Evolutionary conservation across 257 asterid species (phyloP), one percentile per base, ranked within the genome.

Genomic region (Solanum pinnatisectum): DNA sequence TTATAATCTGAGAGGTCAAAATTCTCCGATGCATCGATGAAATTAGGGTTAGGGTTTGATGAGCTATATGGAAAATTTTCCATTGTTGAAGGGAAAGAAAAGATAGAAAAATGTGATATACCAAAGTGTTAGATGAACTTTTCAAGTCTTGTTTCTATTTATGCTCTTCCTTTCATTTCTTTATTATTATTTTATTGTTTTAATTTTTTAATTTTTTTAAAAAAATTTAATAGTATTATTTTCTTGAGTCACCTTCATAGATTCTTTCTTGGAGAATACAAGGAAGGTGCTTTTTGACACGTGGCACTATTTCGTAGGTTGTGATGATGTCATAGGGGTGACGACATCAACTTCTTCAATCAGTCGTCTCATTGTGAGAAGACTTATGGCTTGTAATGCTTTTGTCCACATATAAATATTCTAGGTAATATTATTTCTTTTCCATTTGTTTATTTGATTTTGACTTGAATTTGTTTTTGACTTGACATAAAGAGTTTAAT

Each of bases 11-110:
- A 42, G 20, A 85, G 37, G 30, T 90, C 82, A 7, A 78, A 81
- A 73, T 73, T 20, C 30, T 81, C 86, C n/a, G 74, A 46, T 6
- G 67, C 5, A 42, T 25, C 65, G 63, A 85, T 32, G 6, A 85
- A 85, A 37, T 42, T 52, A 87, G 89, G 87, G 87, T 84, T 87
- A 87, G 89, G 89, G 89, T 81, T 89, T 81, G 87, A 84, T 70
- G 76, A 70, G 52, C 12, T 25, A 25, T 36, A n/a, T 22, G 77
- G 88, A 15, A 79, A 60, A 68, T 16, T 70, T 8, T 86, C 87
- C 91, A 78, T 87, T 42, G 33, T 49, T 56, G 67, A 30, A 13
- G 7, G 65, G 33, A 60, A 49, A 60, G 70, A 82, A 33, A 30
- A 33, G 79, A 18, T 42, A 11, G 23, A 10, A 49, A 70, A 60